Evolutionary conservation across 1,284 basidiomycete species (phyloP).

Genomic region (Tausonia pullulans): DNA sequence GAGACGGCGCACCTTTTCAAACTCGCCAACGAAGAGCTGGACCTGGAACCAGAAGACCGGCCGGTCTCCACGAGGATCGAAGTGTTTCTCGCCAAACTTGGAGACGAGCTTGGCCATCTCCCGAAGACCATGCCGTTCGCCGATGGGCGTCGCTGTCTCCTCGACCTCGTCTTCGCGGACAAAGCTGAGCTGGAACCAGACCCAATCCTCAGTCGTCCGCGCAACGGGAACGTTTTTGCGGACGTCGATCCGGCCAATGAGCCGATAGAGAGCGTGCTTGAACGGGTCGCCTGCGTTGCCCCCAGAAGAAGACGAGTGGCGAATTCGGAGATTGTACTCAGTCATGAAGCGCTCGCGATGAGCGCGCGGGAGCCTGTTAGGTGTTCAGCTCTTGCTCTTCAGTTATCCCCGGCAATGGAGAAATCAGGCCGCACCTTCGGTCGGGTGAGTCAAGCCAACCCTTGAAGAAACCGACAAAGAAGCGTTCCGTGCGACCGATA

Average conservation of each 20-base stretch:
- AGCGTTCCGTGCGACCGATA: constrained; percentile 68
- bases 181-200: constrained; percentile 91
- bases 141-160: constrained; percentile 12
- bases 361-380: constrained; percentile 54
- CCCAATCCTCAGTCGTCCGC: constrained; percentile 90
- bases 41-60: constrained; percentile 74
- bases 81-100: constrained; percentile 82
- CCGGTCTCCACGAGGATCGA: constrained; percentile 62
- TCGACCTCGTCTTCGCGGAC: constrained; percentile 44
- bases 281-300: constrained; percentile 63
- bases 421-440: constrained; percentile 44
- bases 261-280: constrained; percentile 89
- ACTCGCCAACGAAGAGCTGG: constrained; percentile 82
- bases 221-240: constrained; percentile 77
- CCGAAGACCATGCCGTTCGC: constrained; percentile 53
- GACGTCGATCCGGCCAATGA: constrained; percentile 87
- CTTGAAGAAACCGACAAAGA: constrained; percentile 73
- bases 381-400: not conserved
- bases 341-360: constrained; percentile 75
- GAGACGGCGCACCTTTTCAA: constrained; percentile 59
- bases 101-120: constrained; percentile 69
- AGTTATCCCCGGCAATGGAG: constrained; percentile 10
- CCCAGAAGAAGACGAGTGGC: constrained; percentile 50
- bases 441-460: constrained; percentile 76
- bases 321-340: constrained; percentile 84